Base-by-base conservation (phyloP, 352 stramenopile species). In the Globisporangium camurandrum region DNA sequence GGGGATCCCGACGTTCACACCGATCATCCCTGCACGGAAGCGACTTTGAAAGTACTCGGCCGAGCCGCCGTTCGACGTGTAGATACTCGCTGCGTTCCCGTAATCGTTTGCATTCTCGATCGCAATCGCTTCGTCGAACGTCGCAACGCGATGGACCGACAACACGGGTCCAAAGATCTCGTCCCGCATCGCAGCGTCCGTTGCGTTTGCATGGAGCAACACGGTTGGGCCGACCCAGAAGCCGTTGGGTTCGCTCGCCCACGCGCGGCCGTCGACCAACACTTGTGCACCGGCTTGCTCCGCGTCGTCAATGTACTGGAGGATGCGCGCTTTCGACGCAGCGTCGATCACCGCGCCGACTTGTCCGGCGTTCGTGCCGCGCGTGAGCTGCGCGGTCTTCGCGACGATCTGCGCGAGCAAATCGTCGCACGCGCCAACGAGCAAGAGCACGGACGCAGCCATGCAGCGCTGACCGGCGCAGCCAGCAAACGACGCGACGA, bases 111-210 rank as follows among this genome's bases (percentile, higher is more conserved):
- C 69, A 70, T 98, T 98, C 61, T 98, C 95, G 59, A 99, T 97
- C 36, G 65, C 70, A 36, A 99, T 68, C 4, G 96, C 96, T 46
- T 98, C 91, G 7, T 98, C 87, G 56, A 95, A 96, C 17, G 86
- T 85, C 1, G 52, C 52, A 2, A 96, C 84, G 11, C 71, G 55
- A 43, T 86, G 67, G 0, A 98, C 77, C 23, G 84, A 97, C 8
- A 99, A 64, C n/a, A 99, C 95, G 11, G 96, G 96, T 2, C 96
- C 96, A 75, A 99, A 98, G 33, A 99, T 95, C 62, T 99, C 95
- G 47, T 98, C 90, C 28, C 75, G 81, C 70, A 98, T 88, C 1
- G 93, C 92, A 2, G 74, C 71, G 52, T 98, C 93, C 5, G 72
- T 64, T 41, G 75, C 52, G 28, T 82, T 91, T n/a, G 63, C 63